A percentile compares a stretch with the other conserved stretches of the same genome.
Evolutionary conservation across 208 protist species (phyloP).

Genomic region (Vickermania ingenoplastis): DNA sequence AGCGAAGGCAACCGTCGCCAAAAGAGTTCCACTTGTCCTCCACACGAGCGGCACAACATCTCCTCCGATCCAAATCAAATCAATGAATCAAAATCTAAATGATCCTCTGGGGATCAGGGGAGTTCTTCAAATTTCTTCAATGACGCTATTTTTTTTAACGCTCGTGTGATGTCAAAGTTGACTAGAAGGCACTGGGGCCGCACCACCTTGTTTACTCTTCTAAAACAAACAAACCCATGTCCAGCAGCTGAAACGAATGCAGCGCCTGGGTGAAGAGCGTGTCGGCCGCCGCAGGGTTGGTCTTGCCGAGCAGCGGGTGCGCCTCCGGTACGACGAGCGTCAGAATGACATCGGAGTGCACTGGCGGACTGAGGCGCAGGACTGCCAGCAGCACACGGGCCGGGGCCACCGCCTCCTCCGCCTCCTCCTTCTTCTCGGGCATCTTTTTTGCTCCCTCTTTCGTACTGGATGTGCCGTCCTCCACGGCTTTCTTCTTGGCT

Average conservation of each 20-base stretch:
- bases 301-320: not conserved
- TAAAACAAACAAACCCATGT: not conserved
- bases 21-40: too few relatives aligned
- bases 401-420: not conserved
- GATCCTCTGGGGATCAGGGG: too few relatives aligned
- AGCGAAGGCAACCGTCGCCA: too few relatives aligned
- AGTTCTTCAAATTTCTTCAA: too few relatives aligned
- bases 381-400: not conserved
- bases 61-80: too few relatives aligned
- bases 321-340: not conserved
- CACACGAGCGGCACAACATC: too few relatives aligned
- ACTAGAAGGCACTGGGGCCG: too few relatives aligned
- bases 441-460: too few relatives aligned
- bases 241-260: not conserved
- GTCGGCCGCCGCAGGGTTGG: not conserved
- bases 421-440: not conserved
- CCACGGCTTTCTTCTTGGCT: not conserved
- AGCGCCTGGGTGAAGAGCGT: not conserved
- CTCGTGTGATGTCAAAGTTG: too few relatives aligned
- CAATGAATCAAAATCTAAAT: too few relatives aligned
- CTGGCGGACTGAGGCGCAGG: not conserved
- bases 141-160: too few relatives aligned
- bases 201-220: too few relatives aligned
- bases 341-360: not conserved
- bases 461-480: not conserved